Base-by-base conservation (phyloP, 73 alveolate species). In the Effrenium voratum region DNA sequence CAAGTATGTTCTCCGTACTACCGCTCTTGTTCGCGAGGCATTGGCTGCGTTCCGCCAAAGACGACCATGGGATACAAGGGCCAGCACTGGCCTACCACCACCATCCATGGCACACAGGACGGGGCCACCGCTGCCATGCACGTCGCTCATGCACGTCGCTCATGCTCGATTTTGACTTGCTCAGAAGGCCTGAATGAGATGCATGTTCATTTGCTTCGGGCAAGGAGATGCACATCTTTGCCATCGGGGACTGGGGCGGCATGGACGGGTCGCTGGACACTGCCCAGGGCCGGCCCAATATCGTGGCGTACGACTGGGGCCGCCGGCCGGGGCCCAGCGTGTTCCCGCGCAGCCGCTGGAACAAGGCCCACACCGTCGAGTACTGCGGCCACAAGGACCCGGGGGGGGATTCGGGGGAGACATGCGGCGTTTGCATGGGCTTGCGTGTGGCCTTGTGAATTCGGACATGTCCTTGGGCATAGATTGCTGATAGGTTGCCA, bases 201-300 rank as follows among this genome's bases (percentile, higher is more conserved):
- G n/a, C 63, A 52, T 52, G 26, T 52, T 19, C 63, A 52, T 52
- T 52, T 52, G 26, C 63, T 12, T 8, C 19, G 63, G 63, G 26
- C 63, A 52, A 52, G 41, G 93, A 85, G 93, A 85, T 85, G 93
- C 93, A 85, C 47, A 85, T 85, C 81, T 85, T 85, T 30, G 93
- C 93, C 60, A 85, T 85, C 40, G 93, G 93, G 1, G 93, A 85
- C 59, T 85, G 93, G 93, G 93, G 93, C 15, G 93, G 93, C 93
- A 85, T 85, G 93, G 93, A 85, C n/a, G 93, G 93, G 22, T 85
- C 93, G 34, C 81, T 85, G 63, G 93, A 85, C 43, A 75, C 86
- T 57, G 43, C 5, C 57, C 36, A 57, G 63, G 93, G 93, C 12
- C 93, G 93, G 6, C 79, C 79, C 32, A 85, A 66, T 81, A 55